Conservation (phyloP, 768 basidiomycete species). For the Lactarius deliciosus region DNA sequence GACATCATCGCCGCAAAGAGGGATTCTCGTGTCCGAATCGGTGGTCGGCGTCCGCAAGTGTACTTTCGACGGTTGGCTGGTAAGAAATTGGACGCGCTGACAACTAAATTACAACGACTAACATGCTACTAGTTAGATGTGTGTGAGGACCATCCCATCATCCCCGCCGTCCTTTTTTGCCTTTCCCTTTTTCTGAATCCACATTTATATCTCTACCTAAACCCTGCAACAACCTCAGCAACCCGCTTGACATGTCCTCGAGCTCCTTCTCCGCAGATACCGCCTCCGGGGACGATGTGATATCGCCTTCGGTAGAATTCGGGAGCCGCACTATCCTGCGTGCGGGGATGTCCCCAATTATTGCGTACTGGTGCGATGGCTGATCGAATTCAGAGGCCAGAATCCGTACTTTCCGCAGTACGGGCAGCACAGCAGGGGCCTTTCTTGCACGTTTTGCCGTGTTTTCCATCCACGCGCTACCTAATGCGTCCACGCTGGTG, state of each 20-base stretch:
- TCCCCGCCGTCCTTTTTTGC: no score
- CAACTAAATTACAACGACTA: no score
- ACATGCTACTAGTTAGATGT: no score
- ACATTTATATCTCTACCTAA: neutral
- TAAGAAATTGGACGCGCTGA: no score
- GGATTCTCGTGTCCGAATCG: no score
- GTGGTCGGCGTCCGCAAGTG: no score
- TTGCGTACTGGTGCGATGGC: neutral
- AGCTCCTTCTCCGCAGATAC: neutral
- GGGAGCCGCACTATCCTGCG: neutral
- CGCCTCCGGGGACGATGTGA: neutral
- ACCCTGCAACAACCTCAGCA: neutral
- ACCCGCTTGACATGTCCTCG: neutral
- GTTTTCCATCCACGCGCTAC: neutral
- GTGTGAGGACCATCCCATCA: no score
- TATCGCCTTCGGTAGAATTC: neutral
- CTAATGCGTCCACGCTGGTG: neutral
- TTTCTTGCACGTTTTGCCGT: no score
- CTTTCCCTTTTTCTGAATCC: no score
- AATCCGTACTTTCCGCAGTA: neutral
- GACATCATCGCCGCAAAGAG: no score
- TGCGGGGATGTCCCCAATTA: neutral
- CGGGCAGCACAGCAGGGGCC: constrained; percentile 1
- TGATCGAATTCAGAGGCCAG: neutral
- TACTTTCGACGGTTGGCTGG: no score